phyloP scores from a whole-genome alignment of 116 monocot genomes.

The Zostera marina region DNA sequence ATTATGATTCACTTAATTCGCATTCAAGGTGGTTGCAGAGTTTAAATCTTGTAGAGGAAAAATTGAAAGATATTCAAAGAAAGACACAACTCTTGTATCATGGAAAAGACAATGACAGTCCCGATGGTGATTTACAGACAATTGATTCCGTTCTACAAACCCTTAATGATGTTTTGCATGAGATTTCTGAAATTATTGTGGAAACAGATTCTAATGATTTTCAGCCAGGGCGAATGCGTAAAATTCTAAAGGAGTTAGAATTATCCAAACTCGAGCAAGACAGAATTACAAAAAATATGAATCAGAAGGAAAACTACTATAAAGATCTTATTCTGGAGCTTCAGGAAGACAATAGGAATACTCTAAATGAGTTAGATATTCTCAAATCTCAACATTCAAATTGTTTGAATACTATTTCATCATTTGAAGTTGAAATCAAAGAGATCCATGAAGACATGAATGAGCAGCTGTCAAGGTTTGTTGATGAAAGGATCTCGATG shows the following conservation, averaged over 20 bases:
- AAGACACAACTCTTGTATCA: too few relatives aligned
- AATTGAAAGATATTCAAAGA: too few relatives aligned
- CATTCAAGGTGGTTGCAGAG: too few relatives aligned
- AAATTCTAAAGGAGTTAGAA: conserved; percentile 50
- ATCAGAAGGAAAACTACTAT: conserved; percentile 77
- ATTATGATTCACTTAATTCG: too few relatives aligned
- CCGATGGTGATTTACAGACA: too few relatives aligned
- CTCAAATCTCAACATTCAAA: conserved; percentile 50
- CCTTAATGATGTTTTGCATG: background rate
- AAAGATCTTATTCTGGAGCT: conserved; percentile 72
- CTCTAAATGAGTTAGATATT: conserved; percentile 45
- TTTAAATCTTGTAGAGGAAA: too few relatives aligned
- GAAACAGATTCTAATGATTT: conserved; percentile 7
- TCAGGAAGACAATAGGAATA: conserved; percentile 51
- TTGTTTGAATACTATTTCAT: conserved; percentile 57
- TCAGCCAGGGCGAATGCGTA: conserved; percentile 45
- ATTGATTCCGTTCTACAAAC: too few relatives aligned
- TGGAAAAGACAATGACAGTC: too few relatives aligned
- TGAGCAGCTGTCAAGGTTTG: conserved; percentile 40
- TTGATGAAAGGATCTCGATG: conserved; percentile 42
- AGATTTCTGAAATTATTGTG: background rate
- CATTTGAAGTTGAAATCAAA: conserved; percentile 54
- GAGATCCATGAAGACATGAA: conserved; percentile 60
- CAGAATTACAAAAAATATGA: conserved; percentile 49
- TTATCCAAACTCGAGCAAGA: conserved; percentile 54